Percentiles rank a stretch among this genome's conserved stretches.
Evolutionary conservation across 2,329 filamentous ascomycete genomes (phyloP).

Genomic region (Penicillium sp.): DNA sequence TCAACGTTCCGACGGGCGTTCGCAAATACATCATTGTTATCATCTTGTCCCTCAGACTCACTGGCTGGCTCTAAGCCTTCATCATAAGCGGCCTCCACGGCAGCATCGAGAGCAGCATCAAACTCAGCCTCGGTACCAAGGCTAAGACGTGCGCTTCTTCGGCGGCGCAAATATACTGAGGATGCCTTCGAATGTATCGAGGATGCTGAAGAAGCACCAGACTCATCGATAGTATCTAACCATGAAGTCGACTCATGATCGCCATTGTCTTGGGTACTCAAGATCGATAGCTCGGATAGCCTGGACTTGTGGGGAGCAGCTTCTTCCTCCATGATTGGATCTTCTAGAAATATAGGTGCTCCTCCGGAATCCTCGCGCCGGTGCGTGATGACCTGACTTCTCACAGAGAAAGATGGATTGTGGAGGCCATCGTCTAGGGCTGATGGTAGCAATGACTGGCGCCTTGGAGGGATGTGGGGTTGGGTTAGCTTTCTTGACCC

Average conservation of each 20-base stretch:
- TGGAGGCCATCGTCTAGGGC: constrained; percentile 36
- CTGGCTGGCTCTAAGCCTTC: constrained; percentile 78
- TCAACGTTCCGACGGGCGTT: constrained; percentile 71
- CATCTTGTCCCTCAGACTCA: constrained; percentile 37
- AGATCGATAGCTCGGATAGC: constrained; percentile 22
- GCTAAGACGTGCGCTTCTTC: constrained; percentile 70
- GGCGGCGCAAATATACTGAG: constrained; percentile 69
- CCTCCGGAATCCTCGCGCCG: constrained; percentile 2
- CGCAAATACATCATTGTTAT: constrained; percentile 40
- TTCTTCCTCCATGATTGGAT: constrained; percentile 9
- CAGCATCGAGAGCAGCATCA: constrained; percentile 90
- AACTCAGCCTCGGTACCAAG: constrained; percentile 86
- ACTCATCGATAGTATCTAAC: constrained; percentile 94
- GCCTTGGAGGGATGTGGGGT: constrained; percentile 40
- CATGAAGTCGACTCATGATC: constrained; percentile 85
- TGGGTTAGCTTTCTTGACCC: constrained; percentile 32
- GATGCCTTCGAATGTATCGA: constrained; percentile 83
- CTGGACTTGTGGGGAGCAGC: constrained; percentile 6
- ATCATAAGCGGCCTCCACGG: constrained; percentile 94
- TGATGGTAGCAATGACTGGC: constrained; percentile 46
- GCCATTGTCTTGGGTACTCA: constrained; percentile 49
- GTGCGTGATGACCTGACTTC: constrained; percentile 48
- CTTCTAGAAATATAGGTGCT: neutral
- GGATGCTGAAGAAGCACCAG: constrained; percentile 76
- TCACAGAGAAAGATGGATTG: constrained; percentile 19